Conservation (phyloP, 129 eudicot species). For the Cynara cardunculus region DNA sequence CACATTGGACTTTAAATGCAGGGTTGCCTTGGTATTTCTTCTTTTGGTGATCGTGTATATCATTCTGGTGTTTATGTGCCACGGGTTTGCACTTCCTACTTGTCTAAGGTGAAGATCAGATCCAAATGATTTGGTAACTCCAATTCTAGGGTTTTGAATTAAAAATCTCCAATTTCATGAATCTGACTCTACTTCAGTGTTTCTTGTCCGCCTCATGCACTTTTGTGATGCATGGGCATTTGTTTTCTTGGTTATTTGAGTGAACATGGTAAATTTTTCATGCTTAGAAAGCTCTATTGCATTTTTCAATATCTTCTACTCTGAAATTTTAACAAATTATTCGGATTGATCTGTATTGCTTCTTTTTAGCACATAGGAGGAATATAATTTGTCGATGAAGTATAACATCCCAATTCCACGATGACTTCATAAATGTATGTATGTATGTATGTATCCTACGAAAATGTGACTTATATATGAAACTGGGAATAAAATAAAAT, state of each 20-base stretch:
- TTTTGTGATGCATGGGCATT: background rate
- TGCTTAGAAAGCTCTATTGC: background rate
- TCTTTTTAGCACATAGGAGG: background rate
- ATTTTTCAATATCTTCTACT: background rate
- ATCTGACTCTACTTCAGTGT: background rate
- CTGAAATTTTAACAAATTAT: background rate
- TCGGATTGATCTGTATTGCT: background rate
- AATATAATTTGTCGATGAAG: background rate
- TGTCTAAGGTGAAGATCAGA: conserved; percentile 40
- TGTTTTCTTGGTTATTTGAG: background rate
- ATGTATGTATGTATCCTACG: background rate
- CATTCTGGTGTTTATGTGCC: conserved; percentile 66
- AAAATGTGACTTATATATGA: too few relatives aligned
- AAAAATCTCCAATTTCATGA: background rate
- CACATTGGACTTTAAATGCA: conserved; percentile 30
- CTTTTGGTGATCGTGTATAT: conserved; percentile 61
- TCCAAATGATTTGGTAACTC: background rate
- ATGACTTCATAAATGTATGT: background rate
- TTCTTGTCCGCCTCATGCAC: background rate
- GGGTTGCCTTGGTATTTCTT: conserved; percentile 54
- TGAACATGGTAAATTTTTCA: background rate
- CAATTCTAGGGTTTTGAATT: background rate
- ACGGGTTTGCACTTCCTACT: conserved; percentile 60
- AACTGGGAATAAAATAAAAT: background rate
- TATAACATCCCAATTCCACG: background rate